Base-by-base conservation (phyloP, 164 flowering plant genomes). In the Magnolia kwangsiensis region DNA sequence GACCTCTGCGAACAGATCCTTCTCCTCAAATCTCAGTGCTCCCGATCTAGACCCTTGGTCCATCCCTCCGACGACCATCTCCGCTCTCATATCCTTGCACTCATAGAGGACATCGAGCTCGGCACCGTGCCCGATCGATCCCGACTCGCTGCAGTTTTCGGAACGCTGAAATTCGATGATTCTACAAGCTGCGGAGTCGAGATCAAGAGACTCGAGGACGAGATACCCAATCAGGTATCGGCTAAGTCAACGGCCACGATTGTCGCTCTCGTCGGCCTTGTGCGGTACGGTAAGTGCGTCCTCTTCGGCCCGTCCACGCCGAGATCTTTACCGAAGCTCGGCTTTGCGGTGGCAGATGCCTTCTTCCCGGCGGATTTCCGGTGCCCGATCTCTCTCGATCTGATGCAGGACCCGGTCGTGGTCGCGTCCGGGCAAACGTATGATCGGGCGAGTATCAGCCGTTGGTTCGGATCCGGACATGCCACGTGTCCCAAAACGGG, bases 351-450 rank as follows among this genome's bases (percentile, higher is more conserved):
- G 65, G 55, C 82, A 50, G 93, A 88, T 0, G n/a, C 74, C 18
- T 72, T 23, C 23, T 14, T 89, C 21, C 98, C 98, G 27, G 82
- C 82, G 14, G 98, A 95, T 79, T 93, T 90, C 81, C 87, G 90
- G 75, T 94, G 97, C 63, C 97, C 98, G 10, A 90, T 94, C 19
- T 85, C 89, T 8, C 85, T 94, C 0, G 98, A 95, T 6, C 68
- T 95, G 75, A 95, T 95, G 96, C 81, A 83, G 61, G 95, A 95
- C 77, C 98, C 98, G 2, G 98, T 95, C 7, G 95, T 91, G 31
- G 93, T 90, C 75, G 83, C 95, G 0, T 91, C 97, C 0, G 98
- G 98, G 0, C 98, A 95, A 82, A 92, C 98, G 58, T 95, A 92
- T 79, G 98, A 95, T 78, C 86, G 96, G 5, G 70, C 80, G 5